These are phyloP conservation scores for Rhizopogon roseolus DNA, from an alignment of 768 basidiomycete species.

Conservation along the genomic window DNA sequence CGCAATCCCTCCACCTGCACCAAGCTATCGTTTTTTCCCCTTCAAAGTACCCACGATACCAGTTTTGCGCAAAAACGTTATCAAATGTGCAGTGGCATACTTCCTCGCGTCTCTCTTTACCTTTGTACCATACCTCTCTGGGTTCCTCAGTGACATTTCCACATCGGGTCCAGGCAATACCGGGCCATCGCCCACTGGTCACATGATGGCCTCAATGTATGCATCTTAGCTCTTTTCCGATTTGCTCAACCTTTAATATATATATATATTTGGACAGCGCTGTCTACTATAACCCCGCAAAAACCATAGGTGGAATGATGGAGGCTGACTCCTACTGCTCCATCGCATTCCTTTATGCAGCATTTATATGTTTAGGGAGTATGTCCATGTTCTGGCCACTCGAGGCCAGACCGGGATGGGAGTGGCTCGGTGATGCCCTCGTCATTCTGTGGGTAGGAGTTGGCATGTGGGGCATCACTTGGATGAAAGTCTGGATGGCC, in stretches of 20 bases:
- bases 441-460: slow-evolving; percentile 82
- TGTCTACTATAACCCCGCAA: slow-evolving; percentile 92
- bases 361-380: slow-evolving; percentile 67
- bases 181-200: slow-evolving; percentile 72
- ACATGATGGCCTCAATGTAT: slow-evolving; percentile 92
- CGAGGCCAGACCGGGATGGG: slow-evolving; percentile 63
- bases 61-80: slow-evolving; percentile 59
- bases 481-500: slow-evolving; percentile 88
- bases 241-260: not conserved
- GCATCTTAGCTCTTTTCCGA: slow-evolving; percentile 19
- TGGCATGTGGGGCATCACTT: slow-evolving; percentile 77
- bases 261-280: slow-evolving; percentile 34
- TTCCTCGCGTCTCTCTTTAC: slow-evolving; percentile 90
- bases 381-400: slow-evolving; percentile 81
- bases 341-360: slow-evolving; percentile 63
- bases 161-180: slow-evolving; percentile 41
- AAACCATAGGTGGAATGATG: slow-evolving; percentile 88
- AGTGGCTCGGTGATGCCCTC: slow-evolving; percentile 68
- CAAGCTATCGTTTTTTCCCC: slow-evolving; percentile 8
- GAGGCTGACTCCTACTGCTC: slow-evolving; percentile 84
- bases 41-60: slow-evolving; percentile 39
- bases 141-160: slow-evolving; percentile 58
- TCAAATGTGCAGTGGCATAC: slow-evolving; percentile 92
- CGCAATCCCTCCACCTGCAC: slow-evolving; percentile 8
- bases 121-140: slow-evolving; percentile 72